Percentiles rank a stretch among this genome's conserved stretches.
Conservation (phyloP, 1,139 yeast species). For the Arxiozyma slooffiae region DNA sequence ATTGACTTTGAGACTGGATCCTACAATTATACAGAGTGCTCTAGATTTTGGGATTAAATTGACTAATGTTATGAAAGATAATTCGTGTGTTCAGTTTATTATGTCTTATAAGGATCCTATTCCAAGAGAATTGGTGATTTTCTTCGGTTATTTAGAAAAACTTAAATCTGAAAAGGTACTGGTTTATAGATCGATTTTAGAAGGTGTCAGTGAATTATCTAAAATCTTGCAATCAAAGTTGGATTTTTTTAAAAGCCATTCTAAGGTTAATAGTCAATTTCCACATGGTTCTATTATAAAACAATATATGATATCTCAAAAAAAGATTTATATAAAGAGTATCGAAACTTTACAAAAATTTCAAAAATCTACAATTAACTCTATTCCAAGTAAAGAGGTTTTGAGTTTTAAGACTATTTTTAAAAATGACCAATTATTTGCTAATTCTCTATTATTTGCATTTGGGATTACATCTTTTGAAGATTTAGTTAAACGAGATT, state of each 20-base stretch:
- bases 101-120: slow-evolving; percentile 15
- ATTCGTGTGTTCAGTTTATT: slow-evolving; percentile 22
- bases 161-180: slow-evolving; percentile 21
- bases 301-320: slow-evolving; percentile 39
- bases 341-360: slow-evolving; percentile 39
- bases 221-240: slow-evolving; percentile 43
- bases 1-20: slow-evolving; percentile 43
- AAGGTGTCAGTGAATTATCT: slow-evolving; percentile 38
- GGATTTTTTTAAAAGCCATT: slow-evolving; percentile 19
- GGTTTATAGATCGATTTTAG: slow-evolving; percentile 29
- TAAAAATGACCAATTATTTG: slow-evolving; percentile 47
- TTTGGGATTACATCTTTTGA: slow-evolving; percentile 51
- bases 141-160: slow-evolving; percentile 28
- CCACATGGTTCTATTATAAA: slow-evolving; percentile 31
- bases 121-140: slow-evolving; percentile 24
- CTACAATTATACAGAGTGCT: slow-evolving; percentile 17
- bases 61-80: slow-evolving; percentile 9
- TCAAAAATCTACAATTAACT: slow-evolving; percentile 44
- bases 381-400: slow-evolving; percentile 32
- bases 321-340: slow-evolving; percentile 37
- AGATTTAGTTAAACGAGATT: slow-evolving; percentile 38
- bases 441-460: slow-evolving; percentile 44
- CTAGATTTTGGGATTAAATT: slow-evolving; percentile 17
- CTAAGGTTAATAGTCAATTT: slow-evolving; percentile 22
- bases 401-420: slow-evolving; percentile 47